These are phyloP conservation scores for Leucogyrophana mollusca DNA, from an alignment of 768 basidiomycete genomes.

Conservation along the genomic window DNA sequence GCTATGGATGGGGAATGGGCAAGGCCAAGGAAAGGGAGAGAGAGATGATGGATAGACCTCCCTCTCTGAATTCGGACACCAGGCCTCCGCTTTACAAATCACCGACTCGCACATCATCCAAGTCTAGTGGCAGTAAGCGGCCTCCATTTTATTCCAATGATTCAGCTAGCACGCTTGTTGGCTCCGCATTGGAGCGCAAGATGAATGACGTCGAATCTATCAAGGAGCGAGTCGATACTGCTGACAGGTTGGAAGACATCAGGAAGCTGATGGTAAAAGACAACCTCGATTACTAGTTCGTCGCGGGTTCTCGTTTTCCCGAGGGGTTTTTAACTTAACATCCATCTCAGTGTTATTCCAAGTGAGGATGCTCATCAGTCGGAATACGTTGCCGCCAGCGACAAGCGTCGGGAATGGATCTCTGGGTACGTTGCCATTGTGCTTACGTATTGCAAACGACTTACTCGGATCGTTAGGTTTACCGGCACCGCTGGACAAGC, in stretches of 20 bases:
- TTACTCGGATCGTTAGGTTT: conserved; percentile 43
- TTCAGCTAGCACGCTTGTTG: conserved; percentile 72
- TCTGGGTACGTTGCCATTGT: conserved; percentile 55
- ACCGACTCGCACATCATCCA: conserved; percentile 36
- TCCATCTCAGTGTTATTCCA: conserved; percentile 58
- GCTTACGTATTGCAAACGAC: conserved; percentile 22
- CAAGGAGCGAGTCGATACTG: conserved; percentile 54
- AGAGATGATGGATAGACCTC: conserved; percentile 31
- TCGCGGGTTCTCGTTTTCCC: conserved; percentile 14
- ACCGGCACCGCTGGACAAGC: conserved; percentile 70
- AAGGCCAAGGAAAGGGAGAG: conserved; percentile 48
- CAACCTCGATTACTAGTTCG: conserved; percentile 74
- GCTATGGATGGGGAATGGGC: conserved; percentile 72
- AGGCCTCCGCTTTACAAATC: conserved; percentile 29
- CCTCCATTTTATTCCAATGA: conserved; percentile 52
- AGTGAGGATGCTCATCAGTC: conserved; percentile 83
- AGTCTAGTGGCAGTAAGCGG: conserved; percentile 39
- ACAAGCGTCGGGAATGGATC: conserved; percentile 77
- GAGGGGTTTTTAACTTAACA: conserved; percentile 5
- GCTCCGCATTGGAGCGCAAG: conserved; percentile 70
- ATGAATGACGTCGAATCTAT: conserved; percentile 59
- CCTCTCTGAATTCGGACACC: conserved; percentile 36
- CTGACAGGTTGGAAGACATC: conserved; percentile 57
- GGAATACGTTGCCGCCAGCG: conserved; percentile 75
- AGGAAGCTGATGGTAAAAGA: conserved; percentile 68